phyloP scores from a whole-genome alignment of 345 rosid genomes.

The Eucalyptus victrix region DNA sequence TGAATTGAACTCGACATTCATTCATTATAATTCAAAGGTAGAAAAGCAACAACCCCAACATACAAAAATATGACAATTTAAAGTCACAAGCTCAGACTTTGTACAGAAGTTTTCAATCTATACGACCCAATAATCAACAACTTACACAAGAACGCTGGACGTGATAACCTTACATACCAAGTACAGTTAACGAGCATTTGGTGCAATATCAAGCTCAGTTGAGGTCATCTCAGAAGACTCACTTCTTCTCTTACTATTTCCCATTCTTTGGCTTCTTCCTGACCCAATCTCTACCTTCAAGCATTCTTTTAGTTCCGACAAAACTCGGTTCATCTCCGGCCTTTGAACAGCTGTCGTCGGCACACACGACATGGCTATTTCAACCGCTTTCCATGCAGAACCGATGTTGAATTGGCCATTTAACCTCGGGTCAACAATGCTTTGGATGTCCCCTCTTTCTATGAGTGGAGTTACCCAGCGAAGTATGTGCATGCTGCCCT shows the following conservation, averaged over 20 bases:
- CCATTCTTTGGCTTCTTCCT: not conserved
- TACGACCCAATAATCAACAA: not conserved
- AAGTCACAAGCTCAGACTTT: not conserved
- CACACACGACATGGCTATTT: slow-evolving; percentile 27
- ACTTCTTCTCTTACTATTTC: not conserved
- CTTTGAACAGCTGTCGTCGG: slow-evolving; percentile 4
- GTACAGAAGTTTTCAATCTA: not conserved
- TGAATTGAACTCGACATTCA: not conserved
- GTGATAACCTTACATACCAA: not conserved
- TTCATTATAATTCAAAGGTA: not conserved
- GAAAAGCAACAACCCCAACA: not conserved
- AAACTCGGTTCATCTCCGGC: slow-evolving; percentile 20
- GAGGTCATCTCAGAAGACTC: not conserved
- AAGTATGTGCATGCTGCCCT: slow-evolving; percentile 15
- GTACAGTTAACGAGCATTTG: not conserved
- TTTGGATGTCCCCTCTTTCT: slow-evolving; percentile 25
- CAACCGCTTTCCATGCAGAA: slow-evolving; percentile 28
- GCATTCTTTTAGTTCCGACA: slow-evolving; percentile 25
- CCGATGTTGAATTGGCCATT: slow-evolving; percentile 7
- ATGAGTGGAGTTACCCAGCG: slow-evolving; percentile 21
- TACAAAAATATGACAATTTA: not conserved
- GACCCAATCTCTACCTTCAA: not conserved
- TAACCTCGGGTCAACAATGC: slow-evolving; percentile 22
- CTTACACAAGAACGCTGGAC: not conserved
- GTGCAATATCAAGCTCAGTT: not conserved